Conservation (phyloP, 495 filamentous ascomycete species). For the Xylaria curta region DNA sequence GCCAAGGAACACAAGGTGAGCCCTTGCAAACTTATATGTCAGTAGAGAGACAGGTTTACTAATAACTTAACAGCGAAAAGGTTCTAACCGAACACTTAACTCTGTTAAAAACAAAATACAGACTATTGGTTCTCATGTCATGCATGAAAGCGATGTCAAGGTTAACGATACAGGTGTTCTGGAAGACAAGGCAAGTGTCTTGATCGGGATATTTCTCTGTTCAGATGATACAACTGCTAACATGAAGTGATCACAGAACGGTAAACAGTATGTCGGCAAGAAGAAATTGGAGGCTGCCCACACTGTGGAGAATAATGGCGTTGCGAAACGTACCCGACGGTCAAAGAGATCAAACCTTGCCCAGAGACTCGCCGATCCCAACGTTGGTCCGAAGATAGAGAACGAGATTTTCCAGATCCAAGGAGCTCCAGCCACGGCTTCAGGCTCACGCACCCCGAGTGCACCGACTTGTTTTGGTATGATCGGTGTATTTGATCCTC, state of each 20-base stretch:
- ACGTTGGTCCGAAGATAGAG: too few species aligned
- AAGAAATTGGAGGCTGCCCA: not conserved
- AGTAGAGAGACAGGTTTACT: not conserved
- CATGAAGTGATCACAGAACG: not conserved
- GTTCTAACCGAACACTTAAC: not conserved
- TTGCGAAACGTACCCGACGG: not conserved
- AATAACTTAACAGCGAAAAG: not conserved
- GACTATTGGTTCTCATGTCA: not conserved
- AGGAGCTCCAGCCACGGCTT: not conserved
- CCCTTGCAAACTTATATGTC: not conserved
- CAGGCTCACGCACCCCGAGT: not conserved
- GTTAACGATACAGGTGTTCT: not conserved
- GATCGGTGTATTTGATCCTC: not conserved
- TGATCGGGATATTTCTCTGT: not conserved
- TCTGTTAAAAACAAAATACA: not conserved
- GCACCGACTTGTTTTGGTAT: not conserved
- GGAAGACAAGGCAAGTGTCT: slow-evolving; percentile 1
- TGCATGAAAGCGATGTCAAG: not conserved
- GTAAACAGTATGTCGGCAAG: not conserved
- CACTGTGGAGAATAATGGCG: not conserved
- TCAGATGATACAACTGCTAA: not conserved
- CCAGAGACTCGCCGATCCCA: not conserved
- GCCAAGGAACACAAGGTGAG: not conserved
- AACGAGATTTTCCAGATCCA: not conserved
- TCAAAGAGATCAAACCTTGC: not conserved